A percentile compares a stretch with the other conserved stretches of the same genome.
phyloP scores from a whole-genome alignment of 1,139 yeast genomes.

The Lizanozyma gosingica region DNA sequence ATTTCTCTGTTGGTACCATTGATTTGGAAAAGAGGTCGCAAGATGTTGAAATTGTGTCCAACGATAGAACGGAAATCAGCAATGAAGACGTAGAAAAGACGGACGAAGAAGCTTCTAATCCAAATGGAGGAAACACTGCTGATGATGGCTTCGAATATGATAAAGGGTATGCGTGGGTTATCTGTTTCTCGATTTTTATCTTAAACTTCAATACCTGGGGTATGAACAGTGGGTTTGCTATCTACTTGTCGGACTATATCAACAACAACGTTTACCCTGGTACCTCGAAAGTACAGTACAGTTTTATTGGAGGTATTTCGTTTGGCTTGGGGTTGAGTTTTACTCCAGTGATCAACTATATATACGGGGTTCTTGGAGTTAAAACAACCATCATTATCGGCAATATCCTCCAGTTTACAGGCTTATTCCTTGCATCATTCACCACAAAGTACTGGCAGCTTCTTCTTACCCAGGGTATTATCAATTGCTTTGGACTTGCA shows the following conservation, averaged over 20 bases:
- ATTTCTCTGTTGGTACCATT: too few relatives aligned
- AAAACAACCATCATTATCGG: constrained; percentile 31
- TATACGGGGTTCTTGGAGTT: constrained; percentile 32
- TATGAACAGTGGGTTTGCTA: constrained; percentile 44
- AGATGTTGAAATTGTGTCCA: too few relatives aligned
- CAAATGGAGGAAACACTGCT: too few relatives aligned
- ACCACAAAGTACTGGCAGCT: constrained; percentile 36
- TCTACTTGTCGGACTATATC: constrained; percentile 40
- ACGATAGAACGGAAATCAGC: too few relatives aligned
- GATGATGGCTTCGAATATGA: constrained; percentile 9
- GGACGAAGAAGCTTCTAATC: too few relatives aligned
- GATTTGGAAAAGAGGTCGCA: too few relatives aligned
- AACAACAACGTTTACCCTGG: constrained; percentile 26
- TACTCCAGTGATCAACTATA: constrained; percentile 26
- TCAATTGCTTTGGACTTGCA: constrained; percentile 43
- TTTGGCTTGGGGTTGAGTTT: constrained; percentile 28
- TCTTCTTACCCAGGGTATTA: constrained; percentile 42
- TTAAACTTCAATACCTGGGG: constrained; percentile 45
- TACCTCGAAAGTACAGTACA: constrained; percentile 33
- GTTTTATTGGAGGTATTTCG: constrained; percentile 34
- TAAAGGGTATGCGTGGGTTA: constrained; percentile 36
- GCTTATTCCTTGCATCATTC: constrained; percentile 37
- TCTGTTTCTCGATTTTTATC: constrained; percentile 32
- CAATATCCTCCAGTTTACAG: constrained; percentile 30
- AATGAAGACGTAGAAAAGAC: too few relatives aligned